Conservation (phyloP, 2,329 filamentous ascomycete genomes). For the Colletotrichum paranaense region DNA sequence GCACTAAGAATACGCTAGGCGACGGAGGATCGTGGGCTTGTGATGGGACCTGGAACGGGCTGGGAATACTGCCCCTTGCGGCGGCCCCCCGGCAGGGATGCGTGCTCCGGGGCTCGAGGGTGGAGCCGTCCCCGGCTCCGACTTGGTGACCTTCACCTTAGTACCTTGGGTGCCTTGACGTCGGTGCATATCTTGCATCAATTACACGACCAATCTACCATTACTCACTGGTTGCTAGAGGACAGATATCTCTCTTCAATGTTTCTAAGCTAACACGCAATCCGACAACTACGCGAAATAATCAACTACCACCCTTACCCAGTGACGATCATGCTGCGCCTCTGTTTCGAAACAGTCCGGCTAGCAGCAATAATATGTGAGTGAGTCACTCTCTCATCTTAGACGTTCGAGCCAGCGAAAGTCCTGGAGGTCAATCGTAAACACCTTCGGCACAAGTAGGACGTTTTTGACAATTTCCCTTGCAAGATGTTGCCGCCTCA, state of each 20-base stretch:
- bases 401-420: not conserved
- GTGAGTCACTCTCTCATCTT: not conserved
- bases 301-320: not conserved
- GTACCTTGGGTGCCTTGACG: not conserved
- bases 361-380: not conserved
- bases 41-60: not conserved
- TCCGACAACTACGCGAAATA: not conserved
- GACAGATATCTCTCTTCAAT: not conserved
- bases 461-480: not conserved
- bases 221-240: not conserved
- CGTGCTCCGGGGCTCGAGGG: not conserved
- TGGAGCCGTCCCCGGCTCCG: not conserved
- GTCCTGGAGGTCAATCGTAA: not conserved
- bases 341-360: not conserved
- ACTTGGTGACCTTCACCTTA: not conserved
- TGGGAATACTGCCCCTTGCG: not conserved
- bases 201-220: not conserved
- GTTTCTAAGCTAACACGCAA: not conserved
- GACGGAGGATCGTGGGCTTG: not conserved
- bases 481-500: not conserved
- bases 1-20: not conserved
- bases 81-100: constrained; percentile 8
- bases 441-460: not conserved
- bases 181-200: not conserved
- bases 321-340: not conserved